Base-by-base conservation (phyloP, 345 rosid genomes). In the Lenwebbia sp. region DNA sequence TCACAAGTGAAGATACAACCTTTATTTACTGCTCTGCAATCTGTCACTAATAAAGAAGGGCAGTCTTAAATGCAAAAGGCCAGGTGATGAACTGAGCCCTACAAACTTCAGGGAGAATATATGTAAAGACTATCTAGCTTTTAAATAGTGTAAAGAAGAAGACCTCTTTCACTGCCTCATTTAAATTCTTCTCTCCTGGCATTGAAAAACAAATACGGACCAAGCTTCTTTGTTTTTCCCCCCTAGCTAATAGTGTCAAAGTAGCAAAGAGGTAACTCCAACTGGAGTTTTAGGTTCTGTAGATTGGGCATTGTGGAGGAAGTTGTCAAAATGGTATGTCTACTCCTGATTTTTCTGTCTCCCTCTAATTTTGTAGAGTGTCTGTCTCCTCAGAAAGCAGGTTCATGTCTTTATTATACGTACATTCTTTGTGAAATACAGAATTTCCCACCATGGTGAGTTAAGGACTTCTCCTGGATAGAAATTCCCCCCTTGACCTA, bases 31-130 rank as follows among this genome's bases (percentile, higher is more conserved):
- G 84, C 87, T 83, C 90, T 90, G 92, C 60, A 60, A 85, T 50
- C 41, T 83, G 87, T 83, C 92, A 91, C 90, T 89, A 89, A 90
- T 89, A 50, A 76, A 87, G 88, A 85, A 83, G 82, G 82, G 28
- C 13, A 83, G 89, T 89, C 84, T 90, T 91, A 26, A 93, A 90
- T 90, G 91, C 89, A 82, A 86, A 83, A 87, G 82, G 13, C 55
- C 70, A 33, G 81, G 86, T 81, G 83, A 84, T 86, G 84, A 88
- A 83, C 85, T 89, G 85, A 85, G 87, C 88, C 87, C 86, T 88
- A 85, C 70, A 87, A 88, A 89, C 88, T 87, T 86, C 84, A 10
- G 47, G 81, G 81, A 70, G 81, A 70, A 70, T 70, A 70, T 70
- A 70, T 70, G 47, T 33, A 70, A 70, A 37, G 86, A 86, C 87